Conservation (phyloP, 495 filamentous ascomycete genomes). For the Xylaria curta region DNA sequence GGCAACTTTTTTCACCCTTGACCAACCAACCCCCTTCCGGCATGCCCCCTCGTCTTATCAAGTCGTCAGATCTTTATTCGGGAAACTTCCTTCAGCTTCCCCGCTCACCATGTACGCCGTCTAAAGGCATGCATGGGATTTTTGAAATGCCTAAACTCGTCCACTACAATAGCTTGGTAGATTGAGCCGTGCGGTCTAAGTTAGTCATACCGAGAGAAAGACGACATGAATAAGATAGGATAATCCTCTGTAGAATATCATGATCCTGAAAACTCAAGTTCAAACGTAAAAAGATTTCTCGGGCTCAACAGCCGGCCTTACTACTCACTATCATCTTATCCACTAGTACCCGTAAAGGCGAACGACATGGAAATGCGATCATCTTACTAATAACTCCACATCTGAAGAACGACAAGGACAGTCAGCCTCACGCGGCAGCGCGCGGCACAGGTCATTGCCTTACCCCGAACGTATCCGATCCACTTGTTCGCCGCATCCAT, state of each 20-base stretch:
- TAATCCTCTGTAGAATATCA: not conserved
- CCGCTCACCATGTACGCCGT: not conserved
- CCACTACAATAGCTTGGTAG: not conserved
- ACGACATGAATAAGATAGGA: not conserved
- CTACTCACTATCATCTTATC: not conserved
- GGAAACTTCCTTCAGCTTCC: not conserved
- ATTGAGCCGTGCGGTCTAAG: not conserved
- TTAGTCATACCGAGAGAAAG: not conserved
- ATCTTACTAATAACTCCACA: constrained; percentile 10
- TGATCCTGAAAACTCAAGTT: not conserved
- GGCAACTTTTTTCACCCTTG: not conserved
- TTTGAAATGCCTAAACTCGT: not conserved
- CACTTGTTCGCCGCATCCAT: constrained; percentile 1
- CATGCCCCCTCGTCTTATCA: not conserved
- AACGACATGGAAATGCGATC: not conserved
- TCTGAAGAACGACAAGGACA: not conserved
- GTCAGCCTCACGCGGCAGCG: constrained; percentile 19
- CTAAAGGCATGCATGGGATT: not conserved
- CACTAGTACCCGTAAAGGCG: not conserved
- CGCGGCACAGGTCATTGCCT: constrained; percentile 14
- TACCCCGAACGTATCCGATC: constrained; percentile 3
- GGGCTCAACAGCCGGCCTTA: not conserved
- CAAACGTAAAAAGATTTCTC: not conserved
- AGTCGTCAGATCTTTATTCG: constrained; percentile 6
- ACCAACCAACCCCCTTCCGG: not conserved